Base-by-base conservation (phyloP, 371 early-diverging fungal species). In the Mortierella sp. region DNA sequence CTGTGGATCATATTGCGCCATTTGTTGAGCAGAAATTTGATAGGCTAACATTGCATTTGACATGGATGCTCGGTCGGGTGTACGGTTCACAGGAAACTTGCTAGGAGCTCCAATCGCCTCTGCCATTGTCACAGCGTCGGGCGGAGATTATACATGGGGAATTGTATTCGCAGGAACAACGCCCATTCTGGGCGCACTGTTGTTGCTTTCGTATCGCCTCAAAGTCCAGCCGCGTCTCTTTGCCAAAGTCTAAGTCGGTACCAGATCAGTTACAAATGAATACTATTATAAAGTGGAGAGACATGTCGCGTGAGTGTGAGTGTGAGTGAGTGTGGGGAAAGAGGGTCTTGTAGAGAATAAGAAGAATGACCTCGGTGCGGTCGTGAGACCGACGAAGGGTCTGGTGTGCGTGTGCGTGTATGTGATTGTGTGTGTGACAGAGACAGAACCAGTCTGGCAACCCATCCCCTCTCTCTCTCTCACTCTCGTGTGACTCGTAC, bases 101-200 rank as follows among this genome's bases (percentile, higher is more conserved):
- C 43, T 81, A 1, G 85, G 85, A 1, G 48, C 80, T 0, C 83
- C 83, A 18, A 71, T 83, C 23, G 80, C 76, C 5, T 76, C 82
- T 1, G 75, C 75, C 7, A 67, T 82, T 52, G 57, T 84, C 19
- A 64, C 58, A 14, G 65, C 70, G 1, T 60, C 59, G 19, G 64
- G 60, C 1, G 66, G 72, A 15, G n/a, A 45, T 1, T 79, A 79
- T 46, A 66, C 43, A 2, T 23, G 72, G 45, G 69, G 73, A 0
- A 72, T 72, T 12, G 48, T 67, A 5, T 79, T 69, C 53, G 64
- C 73, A 29, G 69, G 64, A 0, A 14, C 43, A 11, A 47, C 55
- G 7, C 64, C 71, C 11, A 52, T 71, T 19, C 16, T 71, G 0
- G 71, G 29, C 16, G 64, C 71, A 4, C 0, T 23, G 23, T 21